phyloP scores from a whole-genome alignment of 345 rosid species.

The Melaleuca alternifolia region DNA sequence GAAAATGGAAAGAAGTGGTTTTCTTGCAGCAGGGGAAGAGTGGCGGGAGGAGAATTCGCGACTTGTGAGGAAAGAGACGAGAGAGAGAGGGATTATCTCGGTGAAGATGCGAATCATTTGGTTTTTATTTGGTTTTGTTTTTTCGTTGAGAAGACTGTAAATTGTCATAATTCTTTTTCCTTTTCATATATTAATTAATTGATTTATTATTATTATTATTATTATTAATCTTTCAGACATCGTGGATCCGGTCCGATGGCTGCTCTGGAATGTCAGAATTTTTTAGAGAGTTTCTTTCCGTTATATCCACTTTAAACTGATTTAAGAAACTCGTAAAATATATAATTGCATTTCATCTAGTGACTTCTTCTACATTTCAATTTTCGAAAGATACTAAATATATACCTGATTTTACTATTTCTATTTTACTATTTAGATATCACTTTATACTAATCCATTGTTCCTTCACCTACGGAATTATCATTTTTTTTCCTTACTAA shows the following conservation, averaged over 20 bases:
- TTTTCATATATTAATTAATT: too few relatives aligned
- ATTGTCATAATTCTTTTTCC: not conserved
- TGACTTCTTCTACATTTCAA: not conserved
- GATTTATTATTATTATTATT: too few relatives aligned
- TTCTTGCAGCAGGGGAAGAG: not conserved
- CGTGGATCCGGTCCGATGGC: not conserved
- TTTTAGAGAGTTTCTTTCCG: not conserved
- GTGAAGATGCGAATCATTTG: not conserved
- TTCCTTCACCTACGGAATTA: not conserved
- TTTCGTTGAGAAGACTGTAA: not conserved
- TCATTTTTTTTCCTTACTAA: not conserved
- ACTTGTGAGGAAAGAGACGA: not conserved
- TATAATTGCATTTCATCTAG: rapidly evolving
- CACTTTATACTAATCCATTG: not conserved
- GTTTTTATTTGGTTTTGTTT: not conserved
- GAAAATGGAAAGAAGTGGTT: not conserved
- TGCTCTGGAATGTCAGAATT: not conserved
- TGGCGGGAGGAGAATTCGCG: not conserved
- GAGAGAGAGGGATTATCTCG: not conserved
- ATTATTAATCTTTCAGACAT: not conserved
- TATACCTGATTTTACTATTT: too few relatives aligned
- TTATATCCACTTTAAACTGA: not conserved
- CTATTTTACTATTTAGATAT: not conserved
- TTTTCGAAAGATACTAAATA: not conserved
- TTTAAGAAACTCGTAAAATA: not conserved